Evolutionary conservation across 1,284 basidiomycete genomes (phyloP).

Genomic region (Vanrija sp.): DNA sequence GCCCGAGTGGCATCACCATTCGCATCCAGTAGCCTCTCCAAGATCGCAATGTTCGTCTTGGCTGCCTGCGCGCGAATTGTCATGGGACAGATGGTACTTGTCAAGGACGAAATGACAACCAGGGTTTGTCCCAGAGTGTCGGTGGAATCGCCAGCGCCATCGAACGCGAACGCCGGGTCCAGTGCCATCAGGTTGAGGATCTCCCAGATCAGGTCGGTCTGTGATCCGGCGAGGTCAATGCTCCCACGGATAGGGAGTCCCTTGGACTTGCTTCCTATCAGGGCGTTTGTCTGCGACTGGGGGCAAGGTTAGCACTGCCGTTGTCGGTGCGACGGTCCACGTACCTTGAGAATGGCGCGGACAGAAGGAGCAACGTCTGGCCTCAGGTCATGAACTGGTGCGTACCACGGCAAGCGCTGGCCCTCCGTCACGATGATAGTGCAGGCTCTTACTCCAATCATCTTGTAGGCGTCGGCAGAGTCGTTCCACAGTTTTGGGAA

Average conservation of each 20-base stretch:
- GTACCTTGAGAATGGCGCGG: conserved; percentile 30
- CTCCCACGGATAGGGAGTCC: conserved; percentile 7
- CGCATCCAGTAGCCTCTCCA: conserved; percentile 15
- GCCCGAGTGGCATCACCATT: conserved; percentile 8
- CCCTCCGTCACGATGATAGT: conserved; percentile 53
- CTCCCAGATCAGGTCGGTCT: conserved; percentile 27
- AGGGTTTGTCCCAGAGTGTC: conserved; percentile 24
- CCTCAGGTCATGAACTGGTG: conserved; percentile 18
- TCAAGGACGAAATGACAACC: conserved; percentile 23
- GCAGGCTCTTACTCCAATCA: conserved; percentile 68
- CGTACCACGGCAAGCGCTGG: conserved; percentile 32
- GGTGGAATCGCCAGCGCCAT: conserved; percentile 11
- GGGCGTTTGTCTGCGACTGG: conserved; percentile 2
- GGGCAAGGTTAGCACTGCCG: neutral
- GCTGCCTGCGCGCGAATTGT: conserved; percentile 24
- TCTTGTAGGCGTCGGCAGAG: conserved; percentile 71
- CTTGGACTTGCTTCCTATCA: neutral
- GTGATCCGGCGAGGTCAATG: conserved; percentile 16
- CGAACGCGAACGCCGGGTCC: conserved; percentile 31
- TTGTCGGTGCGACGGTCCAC: conserved; percentile 2
- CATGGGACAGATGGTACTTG: conserved; percentile 25
- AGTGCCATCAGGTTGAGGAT: conserved; percentile 28
- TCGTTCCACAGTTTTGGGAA: conserved; percentile 69
- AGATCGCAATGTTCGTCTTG: conserved; percentile 23
- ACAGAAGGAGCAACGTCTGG: conserved; percentile 23